Evolutionary conservation across 2,329 filamentous ascomycete genomes (phyloP), one percentile per base, ranked within the genome.

Genomic region (Plectosphaerella cucumerina): DNA sequence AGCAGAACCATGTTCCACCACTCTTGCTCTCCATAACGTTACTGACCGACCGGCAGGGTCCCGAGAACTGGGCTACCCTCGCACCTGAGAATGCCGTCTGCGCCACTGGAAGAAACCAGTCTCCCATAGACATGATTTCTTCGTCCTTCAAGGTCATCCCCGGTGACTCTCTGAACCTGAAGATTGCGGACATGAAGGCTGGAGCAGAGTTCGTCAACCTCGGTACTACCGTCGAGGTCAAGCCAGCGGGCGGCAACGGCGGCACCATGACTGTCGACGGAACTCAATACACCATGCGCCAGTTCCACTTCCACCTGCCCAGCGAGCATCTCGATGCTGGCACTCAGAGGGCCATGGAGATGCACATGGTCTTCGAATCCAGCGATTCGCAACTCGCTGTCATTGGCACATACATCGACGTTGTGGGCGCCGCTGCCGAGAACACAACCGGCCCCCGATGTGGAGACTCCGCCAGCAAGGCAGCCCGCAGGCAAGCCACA

Each of bases 321-420:
- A 72, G 69, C 53, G 75, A 78, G 60, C 75, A 78, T 56, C 55
- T 75, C 2, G 69, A 75, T 56, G 67, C 69, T 54, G 68, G 69
- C 23, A 69, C 66, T n/a, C 78, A 63, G 58, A 64, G 77, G 59
- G 71, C 72, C 21, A 74, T 80, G 71, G 77, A 80, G 63, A 72
- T 76, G 65, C 82, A 85, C 67, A 80, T 84, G 71, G 81, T 85
- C 41, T 82, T 81, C 61, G 69, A 77, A 59, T 69, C 69, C n/a
- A 66, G 69, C 12, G 61, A 59, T 33, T 56, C 63, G 15, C 60
- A 73, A 49, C 67, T 75, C 35, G 71, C 72, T 26, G 73, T 76
- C 52, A 62, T 76, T 31, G 72, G 71, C 46, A 62, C 69, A 45
- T 75, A 73, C 61, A 64, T 76, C 55, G 71, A 73, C 53, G 58